phyloP scores from a whole-genome alignment of 768 basidiomycete species.

The Suillus brevipes region DNA sequence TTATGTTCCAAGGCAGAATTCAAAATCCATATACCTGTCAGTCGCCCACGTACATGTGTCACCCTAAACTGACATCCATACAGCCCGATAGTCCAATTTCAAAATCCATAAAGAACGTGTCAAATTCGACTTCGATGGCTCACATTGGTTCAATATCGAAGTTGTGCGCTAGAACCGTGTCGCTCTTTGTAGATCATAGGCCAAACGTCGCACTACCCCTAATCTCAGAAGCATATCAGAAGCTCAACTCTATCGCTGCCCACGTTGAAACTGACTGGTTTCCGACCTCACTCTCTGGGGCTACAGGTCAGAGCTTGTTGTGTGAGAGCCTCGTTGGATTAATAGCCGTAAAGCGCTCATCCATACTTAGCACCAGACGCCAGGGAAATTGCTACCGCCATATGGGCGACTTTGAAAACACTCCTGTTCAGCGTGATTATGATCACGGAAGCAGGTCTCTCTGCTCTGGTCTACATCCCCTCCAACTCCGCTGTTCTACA shows the following conservation, averaged over 20 bases:
- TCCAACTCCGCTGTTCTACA: constrained; percentile 31
- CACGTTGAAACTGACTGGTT: constrained; percentile 52
- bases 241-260: constrained; percentile 37
- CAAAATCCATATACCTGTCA: constrained; percentile 21
- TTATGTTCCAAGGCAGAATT: constrained; percentile 25
- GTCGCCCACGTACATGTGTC: neutral
- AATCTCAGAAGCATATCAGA: constrained; percentile 29
- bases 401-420: constrained; percentile 74
- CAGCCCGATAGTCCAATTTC: constrained; percentile 37
- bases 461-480: constrained; percentile 52
- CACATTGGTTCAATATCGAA: constrained; percentile 43
- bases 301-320: constrained; percentile 14
- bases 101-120: constrained; percentile 33
- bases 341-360: constrained; percentile 8
- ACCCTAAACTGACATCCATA: constrained; percentile 9
- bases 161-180: constrained; percentile 36
- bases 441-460: constrained; percentile 63
- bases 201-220: constrained; percentile 29
- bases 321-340: constrained; percentile 5
- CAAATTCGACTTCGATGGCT: constrained; percentile 37
- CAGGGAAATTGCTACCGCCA: constrained; percentile 43
- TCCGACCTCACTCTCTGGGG: constrained; percentile 34
- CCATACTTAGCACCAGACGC: constrained; percentile 41
- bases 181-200: constrained; percentile 36
- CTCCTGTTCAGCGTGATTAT: constrained; percentile 73